phyloP scores from a whole-genome alignment of 2,329 filamentous ascomycete species.

The Clonostachys sp. region DNA sequence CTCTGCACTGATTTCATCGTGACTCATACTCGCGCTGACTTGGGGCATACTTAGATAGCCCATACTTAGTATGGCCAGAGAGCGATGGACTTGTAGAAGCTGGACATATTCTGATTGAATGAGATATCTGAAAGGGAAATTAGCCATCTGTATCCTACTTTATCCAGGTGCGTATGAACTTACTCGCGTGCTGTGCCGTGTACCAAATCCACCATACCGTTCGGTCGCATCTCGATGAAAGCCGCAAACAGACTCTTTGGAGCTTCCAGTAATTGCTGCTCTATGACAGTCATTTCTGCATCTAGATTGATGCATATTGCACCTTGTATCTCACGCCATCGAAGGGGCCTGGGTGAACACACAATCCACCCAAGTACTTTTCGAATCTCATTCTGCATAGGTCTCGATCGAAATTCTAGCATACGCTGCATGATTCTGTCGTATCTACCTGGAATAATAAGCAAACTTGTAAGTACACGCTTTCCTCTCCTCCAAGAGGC shows the following conservation, averaged over 20 bases:
- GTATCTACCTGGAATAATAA: neutral
- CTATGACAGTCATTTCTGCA: neutral
- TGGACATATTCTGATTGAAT: neutral
- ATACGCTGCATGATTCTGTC: conserved; percentile 3
- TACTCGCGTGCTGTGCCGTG: conserved; percentile 5
- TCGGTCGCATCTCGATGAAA: conserved; percentile 4
- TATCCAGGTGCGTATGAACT: neutral
- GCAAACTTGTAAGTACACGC: neutral
- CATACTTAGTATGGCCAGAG: conserved; percentile 1
- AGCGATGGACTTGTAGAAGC: neutral
- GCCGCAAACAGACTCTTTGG: conserved; percentile 4
- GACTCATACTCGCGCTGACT: neutral
- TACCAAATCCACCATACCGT: conserved; percentile 5
- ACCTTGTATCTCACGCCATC: conserved; percentile 7
- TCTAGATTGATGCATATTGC: conserved; percentile 5
- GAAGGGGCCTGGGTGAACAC: conserved; percentile 4
- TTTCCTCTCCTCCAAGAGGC: neutral
- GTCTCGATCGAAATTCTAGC: neutral
- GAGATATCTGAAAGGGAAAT: neutral
- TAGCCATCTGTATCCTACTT: neutral
- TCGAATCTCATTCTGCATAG: neutral
- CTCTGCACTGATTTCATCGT: conserved; percentile 8
- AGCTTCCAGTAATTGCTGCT: neutral
- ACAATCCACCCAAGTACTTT: conserved; percentile 5
- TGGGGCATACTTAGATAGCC: conserved; percentile 2